Evolutionary conservation across 352 stramenopile species (phyloP), one percentile per base, ranked within the genome.

Genomic region (Globisporangium solare): DNA sequence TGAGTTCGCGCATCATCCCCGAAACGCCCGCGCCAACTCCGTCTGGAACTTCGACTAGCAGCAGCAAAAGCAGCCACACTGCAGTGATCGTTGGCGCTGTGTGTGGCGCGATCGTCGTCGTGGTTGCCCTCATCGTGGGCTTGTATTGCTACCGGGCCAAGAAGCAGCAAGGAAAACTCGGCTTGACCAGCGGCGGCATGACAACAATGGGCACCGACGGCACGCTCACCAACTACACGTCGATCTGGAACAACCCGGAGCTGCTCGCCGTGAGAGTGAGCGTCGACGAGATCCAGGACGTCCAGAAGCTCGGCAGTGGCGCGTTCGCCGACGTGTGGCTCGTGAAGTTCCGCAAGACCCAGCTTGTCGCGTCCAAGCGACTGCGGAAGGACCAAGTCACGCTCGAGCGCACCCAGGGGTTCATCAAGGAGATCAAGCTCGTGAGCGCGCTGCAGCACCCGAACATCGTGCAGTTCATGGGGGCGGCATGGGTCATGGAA

Each of bases 321-420:
- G 71, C 66, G 15, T 66, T 50, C 50, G 67, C 63, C 13, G 62
- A 74, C n/a, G 67, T 82, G 0, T 82, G 60, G 58, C 71, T 84
- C 41, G 71, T 79, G 3, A 59, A 61, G n/a, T 84, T 79, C 41
- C 71, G 64, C 12, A 42, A 67, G 2, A 54, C 56, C 0, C 59
- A 69, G 14, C 37, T 74, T 3, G 40, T 71, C 2, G 68, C 70
- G 6, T 66, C 73, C 0, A 80, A 83, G 47, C 70, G 50, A 11
- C 7, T 56, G n/a, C 50, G 22, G 2, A 31, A 17, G 11, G 20
- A 40, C 27, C 35, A 51, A 10, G 42, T 51, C 21, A 51, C 40
- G 14, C 53, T 10, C 14, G 15, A 14, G 18, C 42, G n/a, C 24
- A 68, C 60, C 14, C 49, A 60, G 15, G 42, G 48, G 3, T 68